Conservation (phyloP, 805 yeast genomes). For the Priceomyces melissophilus region DNA sequence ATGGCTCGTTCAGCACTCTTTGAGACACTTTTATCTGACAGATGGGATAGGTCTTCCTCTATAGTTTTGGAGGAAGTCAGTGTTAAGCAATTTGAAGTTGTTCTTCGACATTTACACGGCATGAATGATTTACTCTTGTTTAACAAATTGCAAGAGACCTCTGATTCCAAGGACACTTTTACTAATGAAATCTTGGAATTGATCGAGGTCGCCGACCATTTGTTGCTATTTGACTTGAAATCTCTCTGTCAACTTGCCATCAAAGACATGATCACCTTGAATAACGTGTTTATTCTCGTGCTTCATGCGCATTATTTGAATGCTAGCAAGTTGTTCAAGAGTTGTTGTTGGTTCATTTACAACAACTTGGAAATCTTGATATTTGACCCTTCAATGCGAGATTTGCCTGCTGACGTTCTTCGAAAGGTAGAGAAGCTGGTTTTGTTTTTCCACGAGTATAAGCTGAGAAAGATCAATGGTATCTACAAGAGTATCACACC, state of each 20-base stretch:
- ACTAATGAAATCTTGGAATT: slow-evolving; percentile 55
- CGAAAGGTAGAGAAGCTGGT: slow-evolving; percentile 26
- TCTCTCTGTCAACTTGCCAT: slow-evolving; percentile 59
- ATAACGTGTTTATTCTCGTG: slow-evolving; percentile 57
- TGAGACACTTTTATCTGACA: slow-evolving; percentile 49
- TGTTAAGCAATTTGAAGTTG: slow-evolving; percentile 40
- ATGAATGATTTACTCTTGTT: slow-evolving; percentile 39
- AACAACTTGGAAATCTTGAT: slow-evolving; percentile 62
- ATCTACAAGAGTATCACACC: slow-evolving; percentile 7
- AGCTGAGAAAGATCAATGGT: neutral
- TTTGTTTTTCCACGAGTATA: slow-evolving; percentile 17
- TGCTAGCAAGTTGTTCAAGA: slow-evolving; percentile 53
- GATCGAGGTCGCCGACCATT: slow-evolving; percentile 59
- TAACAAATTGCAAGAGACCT: slow-evolving; percentile 21
- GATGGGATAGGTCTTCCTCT: slow-evolving; percentile 43
- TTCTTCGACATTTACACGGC: slow-evolving; percentile 60
- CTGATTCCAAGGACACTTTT: slow-evolving; percentile 36
- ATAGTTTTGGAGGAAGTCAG: slow-evolving; percentile 46
- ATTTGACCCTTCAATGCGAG: slow-evolving; percentile 38
- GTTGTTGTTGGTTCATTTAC: slow-evolving; percentile 66
- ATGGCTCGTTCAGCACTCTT: slow-evolving; percentile 59
- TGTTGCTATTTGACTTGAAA: slow-evolving; percentile 57
- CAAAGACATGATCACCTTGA: slow-evolving; percentile 52
- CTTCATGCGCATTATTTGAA: slow-evolving; percentile 49
- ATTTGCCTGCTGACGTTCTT: slow-evolving; percentile 24